Evolutionary conservation across 2,329 filamentous ascomycete species (phyloP).

Genomic region (Alternaria triticimaculans): DNA sequence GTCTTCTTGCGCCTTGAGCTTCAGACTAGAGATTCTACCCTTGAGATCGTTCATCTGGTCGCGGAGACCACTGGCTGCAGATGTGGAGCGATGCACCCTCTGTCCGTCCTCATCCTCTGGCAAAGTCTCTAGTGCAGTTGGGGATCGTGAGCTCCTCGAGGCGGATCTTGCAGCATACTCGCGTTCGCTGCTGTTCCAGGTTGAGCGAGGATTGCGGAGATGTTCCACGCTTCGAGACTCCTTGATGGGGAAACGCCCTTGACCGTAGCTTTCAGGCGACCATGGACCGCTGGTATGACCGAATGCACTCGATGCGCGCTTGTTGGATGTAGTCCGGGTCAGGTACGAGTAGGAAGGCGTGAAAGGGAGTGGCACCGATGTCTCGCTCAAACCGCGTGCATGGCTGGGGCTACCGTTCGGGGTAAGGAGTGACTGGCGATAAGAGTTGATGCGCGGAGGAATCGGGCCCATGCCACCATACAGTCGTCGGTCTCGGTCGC

Average conservation of each 20-base stretch:
- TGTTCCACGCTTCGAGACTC: conserved; percentile 51
- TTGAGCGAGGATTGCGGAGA: conserved; percentile 44
- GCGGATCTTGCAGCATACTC: conserved; percentile 42
- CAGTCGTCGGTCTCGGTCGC: conserved; percentile 44
- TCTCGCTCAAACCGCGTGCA: conserved; percentile 51
- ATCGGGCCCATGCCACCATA: conserved; percentile 48
- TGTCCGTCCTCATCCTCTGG: conserved; percentile 48
- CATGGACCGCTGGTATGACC: conserved; percentile 47
- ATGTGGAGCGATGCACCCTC: conserved; percentile 68
- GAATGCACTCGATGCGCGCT: conserved; percentile 50
- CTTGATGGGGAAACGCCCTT: conserved; percentile 46
- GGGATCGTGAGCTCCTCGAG: conserved; percentile 49
- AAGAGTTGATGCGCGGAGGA: conserved; percentile 39
- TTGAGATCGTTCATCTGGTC: conserved; percentile 87
- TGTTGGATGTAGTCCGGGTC: conserved; percentile 34
- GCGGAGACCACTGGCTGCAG: conserved; percentile 75
- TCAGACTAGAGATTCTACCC: conserved; percentile 80
- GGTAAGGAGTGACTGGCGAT: conserved; percentile 43
- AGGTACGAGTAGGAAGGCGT: conserved; percentile 40
- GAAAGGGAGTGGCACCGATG: conserved; percentile 45
- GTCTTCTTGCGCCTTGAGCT: conserved; percentile 79
- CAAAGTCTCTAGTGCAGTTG: conserved; percentile 50
- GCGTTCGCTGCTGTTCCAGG: conserved; percentile 31
- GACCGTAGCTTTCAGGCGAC: conserved; percentile 44
- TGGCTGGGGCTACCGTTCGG: conserved; percentile 44